Base-by-base conservation (phyloP, 2,329 filamentous ascomycete genomes). In the Cladobotryum mycophilum region DNA sequence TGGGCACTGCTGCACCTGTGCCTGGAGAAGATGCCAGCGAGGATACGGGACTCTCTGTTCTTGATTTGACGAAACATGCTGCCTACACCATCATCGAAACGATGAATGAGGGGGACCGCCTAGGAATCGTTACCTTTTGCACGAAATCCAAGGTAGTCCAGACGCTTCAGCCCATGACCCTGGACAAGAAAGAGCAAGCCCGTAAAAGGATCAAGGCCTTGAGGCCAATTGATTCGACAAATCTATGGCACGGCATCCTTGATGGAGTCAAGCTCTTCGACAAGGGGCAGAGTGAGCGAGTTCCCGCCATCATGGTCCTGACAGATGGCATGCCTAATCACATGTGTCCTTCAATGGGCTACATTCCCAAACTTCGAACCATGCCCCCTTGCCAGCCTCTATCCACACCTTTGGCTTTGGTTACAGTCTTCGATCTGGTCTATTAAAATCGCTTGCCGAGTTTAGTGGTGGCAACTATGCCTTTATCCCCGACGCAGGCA, bases 51-150 rank as follows among this genome's bases (percentile, higher is more conserved):
- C 64, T 83, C 1, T 76, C 73, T 0, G 70, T 83, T 2, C 61
- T 85, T 18, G 81, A 84, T 56, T 69, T 84, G 18, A 75, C 76
- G 40, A 83, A 82, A 58, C 80, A 84, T 56, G 78, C 80, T 1
- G 76, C 79, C 1, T 69, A 71, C 6, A 82, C 79, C 7, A 81
- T 84, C 15, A 58, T 82, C 9, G 75, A 80, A 56, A 80, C 78
- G 0, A 66, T 84, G 54, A 68, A 76, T 30, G 70, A 74, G n/a
- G 56, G 62, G 1, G 81, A 85, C 56, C 69, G 80, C 4, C 64
- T 84, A 0, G 79, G 76, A 4, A 78, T 85, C 33, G 77, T 84
- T 2, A 78, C 76, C 0, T 84, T 83, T 53, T 67, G 70, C 3
- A 64, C 58, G 11, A 56, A 62, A 2, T 71, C 72, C 7, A 65